Percentiles rank a stretch among this genome's conserved stretches.
These are phyloP conservation scores for Cordyceps cateniannulata DNA, from an alignment of 2,329 filamentous ascomycete species.

Conservation along the genomic window DNA sequence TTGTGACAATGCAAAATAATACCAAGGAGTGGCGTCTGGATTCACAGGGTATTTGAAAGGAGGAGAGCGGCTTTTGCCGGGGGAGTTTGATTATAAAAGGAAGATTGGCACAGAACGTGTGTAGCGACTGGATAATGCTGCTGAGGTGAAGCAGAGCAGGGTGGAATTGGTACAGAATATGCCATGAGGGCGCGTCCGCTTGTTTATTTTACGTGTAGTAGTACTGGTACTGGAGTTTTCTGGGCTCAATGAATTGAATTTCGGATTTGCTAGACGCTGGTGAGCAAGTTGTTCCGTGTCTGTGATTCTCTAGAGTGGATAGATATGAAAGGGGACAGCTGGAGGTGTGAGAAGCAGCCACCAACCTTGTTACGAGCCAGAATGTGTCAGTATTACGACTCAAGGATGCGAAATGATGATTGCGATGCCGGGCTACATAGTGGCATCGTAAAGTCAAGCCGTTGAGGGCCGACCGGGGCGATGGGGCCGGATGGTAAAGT, in stretches of 20 bases:
- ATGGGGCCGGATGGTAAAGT: neutral
- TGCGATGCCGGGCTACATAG: neutral
- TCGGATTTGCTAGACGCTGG: neutral
- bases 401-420: neutral
- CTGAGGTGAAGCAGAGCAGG: neutral
- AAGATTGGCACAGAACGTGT: conserved; percentile 9
- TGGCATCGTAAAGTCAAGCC: neutral
- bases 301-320: neutral
- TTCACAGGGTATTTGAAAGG: conserved; percentile 4
- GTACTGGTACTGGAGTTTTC: conserved; percentile 13
- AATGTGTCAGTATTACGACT: neutral
- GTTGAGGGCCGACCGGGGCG: neutral
- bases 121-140: conserved; percentile 6
- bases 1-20: conserved; percentile 10
- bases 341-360: neutral
- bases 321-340: neutral
- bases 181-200: neutral
- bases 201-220: conserved; percentile 12
- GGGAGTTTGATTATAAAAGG: neutral
- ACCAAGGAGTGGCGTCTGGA: conserved; percentile 11
- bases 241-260: conserved; percentile 12
- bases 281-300: neutral
- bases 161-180: neutral
- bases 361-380: neutral
- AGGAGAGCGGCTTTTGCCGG: conserved; percentile 1